Base-by-base conservation (phyloP, 768 basidiomycete genomes). In the Leccinum sublutescens region DNA sequence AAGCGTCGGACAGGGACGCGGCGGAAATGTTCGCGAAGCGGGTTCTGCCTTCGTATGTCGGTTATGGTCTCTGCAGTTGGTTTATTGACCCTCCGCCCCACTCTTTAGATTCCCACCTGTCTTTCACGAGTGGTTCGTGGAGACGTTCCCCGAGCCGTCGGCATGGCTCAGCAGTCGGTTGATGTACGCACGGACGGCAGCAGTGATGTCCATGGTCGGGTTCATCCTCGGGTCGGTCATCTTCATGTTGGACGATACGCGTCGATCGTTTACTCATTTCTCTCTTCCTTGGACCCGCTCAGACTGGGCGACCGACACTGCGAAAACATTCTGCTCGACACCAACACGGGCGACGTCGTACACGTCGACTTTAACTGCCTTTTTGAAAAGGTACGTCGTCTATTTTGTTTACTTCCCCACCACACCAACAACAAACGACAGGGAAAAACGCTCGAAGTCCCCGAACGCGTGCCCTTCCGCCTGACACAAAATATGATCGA, bases 191-290 rank as follows among this genome's bases (percentile, higher is more conserved):
- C 82, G 96, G 47, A 97, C 96, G 0, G 84, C 91, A 0, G 97
- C 96, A 0, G 97, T 98, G 55, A 98, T 97, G 89, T 97, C 91
- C 1, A 98, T 99, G 91, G 91, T 98, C 21, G 97, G 97, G 11
- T 96, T 91, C 67, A 94, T 99, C 47, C 79, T 98, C 12, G 96
- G 96, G 94, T 96, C 63, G 50, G 60, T 33, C 55, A 23, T 45
- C 43, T 11, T 38, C 5, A 1, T 4, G 0, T 49, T 17, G 12
- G 7, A 1, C 8, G 1, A 23, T 2, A 6, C 6, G 19, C 15
- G 14, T n/a, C n/a, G 15, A 27, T 34, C 50, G 31, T 33, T 43
- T 2, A 40, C 38, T 40, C 17, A 17, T 17, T 17, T 38, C 36
- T 17, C 17, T 27, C 12, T 5, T 10, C 11, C 7, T 50, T 11